phyloP scores from a whole-genome alignment of 2,329 filamentous ascomycete genomes.

The Bipolaris gigantea region DNA sequence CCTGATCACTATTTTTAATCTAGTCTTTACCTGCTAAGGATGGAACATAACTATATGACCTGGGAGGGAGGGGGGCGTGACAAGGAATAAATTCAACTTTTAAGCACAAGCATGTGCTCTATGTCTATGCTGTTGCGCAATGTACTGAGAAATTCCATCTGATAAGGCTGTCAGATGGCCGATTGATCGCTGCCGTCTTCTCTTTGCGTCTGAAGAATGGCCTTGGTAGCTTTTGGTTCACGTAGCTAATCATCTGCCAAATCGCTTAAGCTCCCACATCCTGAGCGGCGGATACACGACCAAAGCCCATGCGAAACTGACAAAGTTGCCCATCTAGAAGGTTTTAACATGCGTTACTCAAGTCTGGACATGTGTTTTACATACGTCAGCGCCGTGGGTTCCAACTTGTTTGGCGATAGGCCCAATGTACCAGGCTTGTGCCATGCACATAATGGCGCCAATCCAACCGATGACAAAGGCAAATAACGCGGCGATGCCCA shows the following conservation, averaged over 20 bases:
- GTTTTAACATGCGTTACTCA: constrained; percentile 1
- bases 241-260: constrained; percentile 47
- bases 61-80: neutral
- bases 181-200: neutral
- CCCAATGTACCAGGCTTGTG: constrained; percentile 69
- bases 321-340: constrained; percentile 58
- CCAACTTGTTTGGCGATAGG: constrained; percentile 62
- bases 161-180: neutral
- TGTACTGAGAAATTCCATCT: neutral
- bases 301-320: constrained; percentile 62
- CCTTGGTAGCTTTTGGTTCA: neutral
- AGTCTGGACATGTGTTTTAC: constrained; percentile 17
- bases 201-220: neutral
- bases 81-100: neutral
- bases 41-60: neutral
- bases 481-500: constrained; percentile 63
- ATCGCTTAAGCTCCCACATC: constrained; percentile 54
- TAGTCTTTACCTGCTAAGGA: neutral
- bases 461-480: constrained; percentile 68
- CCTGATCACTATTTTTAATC: neutral
- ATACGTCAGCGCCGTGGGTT: constrained; percentile 60
- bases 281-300: constrained; percentile 60
- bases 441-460: constrained; percentile 68
- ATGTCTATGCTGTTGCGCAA: neutral
- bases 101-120: neutral